phyloP scores from a whole-genome alignment of 176 grass and related monocot genomes.

The Oryza glaberrima region DNA sequence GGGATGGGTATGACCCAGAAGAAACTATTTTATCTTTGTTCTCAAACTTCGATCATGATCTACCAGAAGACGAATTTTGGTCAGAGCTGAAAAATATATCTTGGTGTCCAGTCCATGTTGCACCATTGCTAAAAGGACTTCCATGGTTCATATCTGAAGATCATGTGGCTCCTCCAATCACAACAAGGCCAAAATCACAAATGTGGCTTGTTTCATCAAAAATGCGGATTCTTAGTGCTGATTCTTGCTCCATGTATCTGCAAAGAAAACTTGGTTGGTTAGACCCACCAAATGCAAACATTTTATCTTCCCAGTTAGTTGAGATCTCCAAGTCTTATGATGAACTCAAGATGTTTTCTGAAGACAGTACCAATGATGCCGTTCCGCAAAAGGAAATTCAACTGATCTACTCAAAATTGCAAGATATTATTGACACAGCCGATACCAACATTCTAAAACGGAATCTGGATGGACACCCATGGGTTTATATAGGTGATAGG shows the following conservation, averaged over 20 bases:
- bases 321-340: constrained; percentile 90
- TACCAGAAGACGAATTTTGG: constrained; percentile 91
- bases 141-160: constrained; percentile 83
- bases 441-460: constrained; percentile 66
- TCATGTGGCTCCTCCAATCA: constrained; percentile 70
- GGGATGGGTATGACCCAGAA: constrained; percentile 43
- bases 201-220: constrained; percentile 94
- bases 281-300: constrained; percentile 58
- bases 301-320: constrained; percentile 77
- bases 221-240: constrained; percentile 84
- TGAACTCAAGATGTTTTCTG: constrained; percentile 64
- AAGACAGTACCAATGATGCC: constrained; percentile 58
- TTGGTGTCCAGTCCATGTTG: constrained; percentile 86
- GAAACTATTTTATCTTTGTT: constrained; percentile 51
- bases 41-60: constrained; percentile 75
- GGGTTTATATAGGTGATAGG: constrained; percentile 88
- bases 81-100: constrained; percentile 72
- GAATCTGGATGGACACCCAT: constrained; percentile 68
- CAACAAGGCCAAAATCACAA: constrained; percentile 83
- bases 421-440: constrained; percentile 58
- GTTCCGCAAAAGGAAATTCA: constrained; percentile 69
- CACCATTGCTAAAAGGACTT: constrained; percentile 70
- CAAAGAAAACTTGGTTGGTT: constrained; percentile 90
- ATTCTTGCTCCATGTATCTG: constrained; percentile 76
- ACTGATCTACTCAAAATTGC: constrained; percentile 73